Conservation (phyloP, 148 eudicot species). For the Chenopodium suecicum region DNA sequence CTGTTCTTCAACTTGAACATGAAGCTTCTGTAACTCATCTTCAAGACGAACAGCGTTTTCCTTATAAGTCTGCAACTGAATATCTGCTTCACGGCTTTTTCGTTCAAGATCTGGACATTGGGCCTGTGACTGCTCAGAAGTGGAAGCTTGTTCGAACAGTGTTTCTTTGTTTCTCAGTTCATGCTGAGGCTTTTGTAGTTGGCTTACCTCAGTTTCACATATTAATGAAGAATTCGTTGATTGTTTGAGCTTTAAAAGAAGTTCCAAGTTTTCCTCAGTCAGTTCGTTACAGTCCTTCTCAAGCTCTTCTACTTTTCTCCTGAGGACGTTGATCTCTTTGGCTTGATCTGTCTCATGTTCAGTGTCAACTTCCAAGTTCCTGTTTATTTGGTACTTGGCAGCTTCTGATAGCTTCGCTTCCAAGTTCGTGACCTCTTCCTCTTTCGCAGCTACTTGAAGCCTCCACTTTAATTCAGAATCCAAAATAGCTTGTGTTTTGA, state of each 20-base stretch:
- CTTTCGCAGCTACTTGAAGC: conserved; percentile 48
- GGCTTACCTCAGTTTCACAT: conserved; percentile 40
- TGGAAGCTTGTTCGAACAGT: conserved; percentile 25
- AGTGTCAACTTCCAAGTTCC: conserved; percentile 24
- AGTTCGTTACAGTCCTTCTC: conserved; percentile 79
- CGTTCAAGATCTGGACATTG: conserved; percentile 28
- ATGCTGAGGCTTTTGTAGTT: conserved; percentile 25
- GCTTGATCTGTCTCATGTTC: conserved; percentile 29
- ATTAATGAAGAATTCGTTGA: conserved; percentile 15
- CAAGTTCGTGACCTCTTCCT: conserved; percentile 54
- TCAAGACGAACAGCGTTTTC: conserved; percentile 37
- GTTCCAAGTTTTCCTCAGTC: conserved; percentile 74
- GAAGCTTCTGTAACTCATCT: conserved; percentile 33
- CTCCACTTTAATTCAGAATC: conserved; percentile 52
- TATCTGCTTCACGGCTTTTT: conserved; percentile 34
- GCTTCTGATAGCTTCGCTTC: conserved; percentile 43
- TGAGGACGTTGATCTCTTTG: conserved; percentile 48
- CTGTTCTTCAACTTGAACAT: conserved; percentile 33
- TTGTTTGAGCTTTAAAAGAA: conserved; percentile 71
- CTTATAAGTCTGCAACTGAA: conserved; percentile 31
- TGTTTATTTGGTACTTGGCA: conserved; percentile 16
- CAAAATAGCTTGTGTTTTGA: conserved; percentile 30
- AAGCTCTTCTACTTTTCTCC: conserved; percentile 57
- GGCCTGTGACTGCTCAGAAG: conserved; percentile 19
- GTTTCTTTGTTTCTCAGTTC: conserved; percentile 38